Base-by-base conservation (phyloP, 139 green algal species). In the Diplosphaera chodatii region DNA sequence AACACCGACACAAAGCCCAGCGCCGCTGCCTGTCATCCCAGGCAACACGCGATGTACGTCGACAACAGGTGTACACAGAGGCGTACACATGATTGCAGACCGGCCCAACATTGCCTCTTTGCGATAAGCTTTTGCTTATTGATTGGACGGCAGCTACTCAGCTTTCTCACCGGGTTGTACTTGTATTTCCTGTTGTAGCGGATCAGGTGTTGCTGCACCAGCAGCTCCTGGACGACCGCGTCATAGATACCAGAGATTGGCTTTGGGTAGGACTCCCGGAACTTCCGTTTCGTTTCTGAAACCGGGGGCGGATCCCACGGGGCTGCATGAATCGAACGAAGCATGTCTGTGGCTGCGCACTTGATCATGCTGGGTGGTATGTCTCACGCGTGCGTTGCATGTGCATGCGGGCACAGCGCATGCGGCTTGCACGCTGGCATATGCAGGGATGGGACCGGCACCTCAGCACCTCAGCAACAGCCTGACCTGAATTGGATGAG, bases 181-280 rank as follows among this genome's bases (percentile, higher is more conserved):
- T 84, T n/a, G 80, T 97, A 97, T 55, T 80, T 85, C n/a, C 81
- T 80, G 79, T 88, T 90, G 84, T 91, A 96, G 33, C 90, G 85
- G 64, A 92, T 90, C 65, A 97, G 88, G 73, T 97, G 93, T 69
- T 96, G 90, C 86, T 96, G 91, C 62, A 97, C 90, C 28, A 97
- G 81, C 30, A 97, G 85, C 83, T 97, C 93, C 74, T 94, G 83
- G 4, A 97, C 66, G 13, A 97, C 87, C 20, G 79, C 90, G 74
- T 78, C 92, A 89, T 96, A 97, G 34, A 97, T 84, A 71, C 71
- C 74, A 15, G 86, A 77, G 37, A 97, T 83, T 0, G 93, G 93
- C 65, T 84, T 87, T 65, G 65, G 68, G 72, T 87, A 91, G 25
- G 68, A 59, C 25, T 78, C 30, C 25, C 78, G 63, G 67, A 91